These are phyloP conservation scores for Eimeria sp. DNA, from an alignment of 169 alveolate species.

Conservation along the genomic window DNA sequence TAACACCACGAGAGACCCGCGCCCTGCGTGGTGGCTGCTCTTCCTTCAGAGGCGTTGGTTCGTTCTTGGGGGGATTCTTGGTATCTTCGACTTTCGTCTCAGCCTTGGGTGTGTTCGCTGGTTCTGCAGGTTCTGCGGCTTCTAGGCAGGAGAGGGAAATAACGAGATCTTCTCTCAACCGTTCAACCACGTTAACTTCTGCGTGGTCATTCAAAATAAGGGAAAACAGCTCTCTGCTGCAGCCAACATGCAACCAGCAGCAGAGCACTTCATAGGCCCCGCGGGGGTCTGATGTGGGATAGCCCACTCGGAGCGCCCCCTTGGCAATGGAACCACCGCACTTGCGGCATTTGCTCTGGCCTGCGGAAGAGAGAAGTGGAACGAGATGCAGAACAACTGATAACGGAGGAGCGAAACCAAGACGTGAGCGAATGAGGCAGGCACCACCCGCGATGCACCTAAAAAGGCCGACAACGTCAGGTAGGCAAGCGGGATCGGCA, in stretches of 20 bases:
- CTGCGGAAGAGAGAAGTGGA: neutral
- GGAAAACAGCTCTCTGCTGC: slow-evolving; percentile 66
- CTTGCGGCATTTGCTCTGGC: slow-evolving; percentile 81
- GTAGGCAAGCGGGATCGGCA: neutral
- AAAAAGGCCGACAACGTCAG: too few species aligned
- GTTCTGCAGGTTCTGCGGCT: neutral
- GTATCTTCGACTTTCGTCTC: neutral
- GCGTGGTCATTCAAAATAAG: slow-evolving; percentile 12
- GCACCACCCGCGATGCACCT: neutral
- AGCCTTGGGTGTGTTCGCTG: slow-evolving; percentile 42
- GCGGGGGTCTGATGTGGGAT: slow-evolving; percentile 83
- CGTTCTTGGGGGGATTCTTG: neutral
- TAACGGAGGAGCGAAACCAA: neutral
- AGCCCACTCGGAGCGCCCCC: slow-evolving; percentile 81
- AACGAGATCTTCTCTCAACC: slow-evolving; percentile 14
- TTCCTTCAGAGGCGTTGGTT: neutral
- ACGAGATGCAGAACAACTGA: neutral
- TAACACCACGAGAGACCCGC: neutral
- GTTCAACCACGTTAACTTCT: neutral
- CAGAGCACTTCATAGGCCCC: slow-evolving; percentile 83
- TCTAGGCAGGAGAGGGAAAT: slow-evolving; percentile 15
- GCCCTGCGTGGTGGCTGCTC: slow-evolving; percentile 21
- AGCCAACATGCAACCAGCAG: slow-evolving; percentile 84
- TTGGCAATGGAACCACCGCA: slow-evolving; percentile 80
- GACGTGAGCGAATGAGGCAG: neutral